Base-by-base conservation (phyloP, 768 basidiomycete genomes). In the Rhodotorula taiwanensis region DNA sequence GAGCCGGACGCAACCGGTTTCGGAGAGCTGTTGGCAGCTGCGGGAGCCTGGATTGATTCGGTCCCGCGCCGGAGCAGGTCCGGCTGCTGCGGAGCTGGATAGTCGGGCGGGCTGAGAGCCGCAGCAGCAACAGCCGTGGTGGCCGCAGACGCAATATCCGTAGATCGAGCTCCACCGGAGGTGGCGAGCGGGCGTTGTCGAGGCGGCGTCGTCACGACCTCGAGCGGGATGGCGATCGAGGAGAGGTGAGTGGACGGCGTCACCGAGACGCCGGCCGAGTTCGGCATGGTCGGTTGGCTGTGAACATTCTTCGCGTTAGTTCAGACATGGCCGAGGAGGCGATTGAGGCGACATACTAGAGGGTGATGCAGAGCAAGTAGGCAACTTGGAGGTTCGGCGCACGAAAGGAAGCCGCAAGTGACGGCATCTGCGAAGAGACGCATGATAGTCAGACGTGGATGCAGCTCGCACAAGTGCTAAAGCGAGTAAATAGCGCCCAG, bases 361-460 rank as follows among this genome's bases (percentile, higher is more conserved):
- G 39, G 15, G 49, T 42, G 44, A 67, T 42, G 33, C 30, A 42
- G 33, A 67, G 50, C 27, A 60, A 34, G 33, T 54, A 67, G 11
- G 44, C 41, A 16, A 67, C 61, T 23, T 58, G 44, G 20, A 67
- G 50, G 41, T 67, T 67, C 9, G 66, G 66, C 7, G 58, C 61
- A 27, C 53, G 30, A 49, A 67, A 67, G 9, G 53, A 55, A 2
- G 58, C 36, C 10, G 54, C 54, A 21, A 63, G 25, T 5, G 54
- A n/a, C 9, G 36, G 49, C 1, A 57, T 55, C 61, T 66, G 34
- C 9, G 9, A 1, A 30, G 13, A n/a, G 20, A 18, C 6, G 25
- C 30, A 18, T 2, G 27, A 25, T 39, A n/a, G n/a, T n/a, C n/a
- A n/a, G n/a, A n/a, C n/a, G n/a, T n/a, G n/a, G n/a, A n/a, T n/a